Base-by-base conservation (phyloP, 1,284 basidiomycete genomes). In the Dichomitus squalens region DNA sequence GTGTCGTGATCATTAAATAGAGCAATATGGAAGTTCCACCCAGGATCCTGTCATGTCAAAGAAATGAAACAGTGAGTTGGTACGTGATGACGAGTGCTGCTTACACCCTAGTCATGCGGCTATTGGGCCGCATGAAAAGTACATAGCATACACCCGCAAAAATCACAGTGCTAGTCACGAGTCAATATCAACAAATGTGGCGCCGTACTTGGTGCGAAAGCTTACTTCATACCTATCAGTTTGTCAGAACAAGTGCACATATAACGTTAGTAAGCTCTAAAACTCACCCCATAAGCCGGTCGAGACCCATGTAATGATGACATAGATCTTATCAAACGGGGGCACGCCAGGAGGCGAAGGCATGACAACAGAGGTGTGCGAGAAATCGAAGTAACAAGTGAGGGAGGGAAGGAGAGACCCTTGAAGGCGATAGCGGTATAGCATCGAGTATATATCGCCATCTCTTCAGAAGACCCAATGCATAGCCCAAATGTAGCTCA, bases 211-310 rank as follows among this genome's bases (percentile, higher is more conserved):
- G 31, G 31, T 12, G 31, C 12, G 3, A 43, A n/a, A n/a, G n/a
- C 41, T 16, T 25, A 43, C 41, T 43, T 43, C 14, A 43, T 25
- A 43, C 41, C 41, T 43, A n/a, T 6, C 5, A 25, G 27, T 14
- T 7, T 5, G 25, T 43, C n/a, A 43, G 25, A 43, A 16, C 21
- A 43, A 16, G 25, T n/a, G n/a, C n/a, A n/a, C 5, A 16, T 43
- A 27, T 16, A 29, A 27, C 6, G 23, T 21, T 12, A 33, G 7
- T 12, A 12, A 27, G 2, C 3, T 43, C n/a, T n/a, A 11, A 16
- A 43, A 43, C 50, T 20, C 49, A 57, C 55, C 50, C 50, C 55
- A 57, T 12, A 57, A 27, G 21, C 33, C 55, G 4, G 55, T 41
- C 38, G 52, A 50, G 7, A 52, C 21, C 55, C 55, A 57, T 12